Evolutionary conservation across 140 eudicot species (phyloP), one percentile per base, ranked within the genome.

Genomic region (Ambrosia hybrid): DNA sequence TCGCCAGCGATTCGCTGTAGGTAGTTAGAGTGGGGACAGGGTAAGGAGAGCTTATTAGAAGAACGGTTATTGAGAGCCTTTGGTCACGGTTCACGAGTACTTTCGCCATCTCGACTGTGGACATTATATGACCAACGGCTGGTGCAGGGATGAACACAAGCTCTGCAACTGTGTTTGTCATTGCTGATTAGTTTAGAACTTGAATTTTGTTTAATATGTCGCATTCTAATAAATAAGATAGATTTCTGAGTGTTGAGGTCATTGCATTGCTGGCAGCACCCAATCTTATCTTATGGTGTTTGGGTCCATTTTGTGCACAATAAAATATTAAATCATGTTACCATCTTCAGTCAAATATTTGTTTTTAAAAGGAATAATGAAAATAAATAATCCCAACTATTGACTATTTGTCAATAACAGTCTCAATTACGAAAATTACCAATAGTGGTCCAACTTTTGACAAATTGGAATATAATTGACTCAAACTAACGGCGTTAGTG

Each of bases 121-220:
- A 78, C 57, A 74, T 36, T 36, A 82, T 57, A 51, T 78, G 86
- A 17, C 86, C 86, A 10, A 73, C 73, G 10, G 72, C 86, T 13
- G 86, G 86, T 9, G 64, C 62, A 17, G 86, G 86, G 72, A 82
- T 59, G 71, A 82, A 74, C 7, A 82, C 66, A 1, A 82, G 67
- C 68, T 82, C 83, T 57, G 66, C 52, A 64, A 17, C 2, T 68
- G 57, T 11, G 56, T 76, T 60, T 11, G 65, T 65, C 81, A 76
- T 76, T 16, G 12, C 17, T 69, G 51, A 33, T 64, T 13, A 9
- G n/a, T 26, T 21, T 33, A 33, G 3, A 49, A 13, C 55, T 11
- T 49, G 55, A 5, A 49, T 49, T 49, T 46, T 49, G n/a, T 10
- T 48, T 21, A 21, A 21, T 9, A 9, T 48, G 53, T 48, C 14